A percentile compares a stretch with the other conserved stretches of the same genome.
Conservation (phyloP, 2,329 filamentous ascomycete species). For the Xylaria sp. region DNA sequence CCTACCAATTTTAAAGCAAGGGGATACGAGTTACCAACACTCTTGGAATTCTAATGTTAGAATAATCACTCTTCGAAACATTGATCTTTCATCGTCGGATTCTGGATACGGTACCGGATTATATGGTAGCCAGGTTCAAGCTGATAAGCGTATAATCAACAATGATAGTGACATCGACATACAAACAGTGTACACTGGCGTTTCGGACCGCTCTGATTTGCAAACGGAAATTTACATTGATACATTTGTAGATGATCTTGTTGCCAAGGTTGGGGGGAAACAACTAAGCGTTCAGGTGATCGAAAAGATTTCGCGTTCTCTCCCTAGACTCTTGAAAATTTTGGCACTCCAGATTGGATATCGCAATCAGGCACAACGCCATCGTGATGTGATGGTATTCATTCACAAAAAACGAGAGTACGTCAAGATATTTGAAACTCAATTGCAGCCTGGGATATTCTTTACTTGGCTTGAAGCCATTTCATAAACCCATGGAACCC, state of each 20-base stretch:
- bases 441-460: too few species aligned
- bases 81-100: too few species aligned
- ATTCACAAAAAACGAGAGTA: slow-evolving; percentile 8
- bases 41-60: too few species aligned
- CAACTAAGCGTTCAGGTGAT: not conserved
- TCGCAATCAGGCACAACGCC: not conserved
- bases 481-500: too few species aligned
- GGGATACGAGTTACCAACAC: too few species aligned
- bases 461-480: too few species aligned
- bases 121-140: too few species aligned
- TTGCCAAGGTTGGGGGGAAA: not conserved
- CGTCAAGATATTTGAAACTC: not conserved
- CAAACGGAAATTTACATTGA: slow-evolving; percentile 2
- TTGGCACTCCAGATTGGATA: slow-evolving; percentile 5
- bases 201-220: not conserved
- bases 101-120: too few species aligned
- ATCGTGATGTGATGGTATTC: slow-evolving; percentile 4
- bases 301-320: not conserved
- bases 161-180: not conserved
- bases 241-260: not conserved
- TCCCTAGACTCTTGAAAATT: not conserved
- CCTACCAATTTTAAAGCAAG: too few species aligned
- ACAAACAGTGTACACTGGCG: slow-evolving; percentile 1
- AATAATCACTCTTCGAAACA: too few species aligned
- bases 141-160: too few species aligned